Evolutionary conservation across 257 asterid genomes (phyloP).

Genomic region (Capsicum chinense): DNA sequence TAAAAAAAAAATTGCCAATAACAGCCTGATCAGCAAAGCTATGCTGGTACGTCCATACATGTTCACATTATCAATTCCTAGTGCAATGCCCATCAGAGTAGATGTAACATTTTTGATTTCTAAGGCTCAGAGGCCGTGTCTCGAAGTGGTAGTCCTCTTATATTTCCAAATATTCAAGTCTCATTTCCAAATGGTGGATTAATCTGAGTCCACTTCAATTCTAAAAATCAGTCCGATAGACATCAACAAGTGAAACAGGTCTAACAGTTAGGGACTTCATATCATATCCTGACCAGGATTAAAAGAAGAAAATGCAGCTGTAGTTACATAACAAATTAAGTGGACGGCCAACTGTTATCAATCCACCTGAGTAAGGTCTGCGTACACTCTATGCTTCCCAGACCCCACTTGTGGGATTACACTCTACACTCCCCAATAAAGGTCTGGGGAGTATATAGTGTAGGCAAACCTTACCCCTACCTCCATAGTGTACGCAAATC

Average conservation of each 20-base stretch:
- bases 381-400: no score
- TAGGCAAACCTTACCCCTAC: no score
- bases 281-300: neutral
- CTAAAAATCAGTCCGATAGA: neutral
- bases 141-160: neutral
- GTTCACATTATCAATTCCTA: neutral
- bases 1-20: neutral
- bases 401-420: no score
- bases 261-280: neutral
- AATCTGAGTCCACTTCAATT: neutral
- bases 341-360: neutral
- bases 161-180: slow-evolving; percentile 7
- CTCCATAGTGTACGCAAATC: no score
- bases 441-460: no score
- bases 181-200: slow-evolving; percentile 12
- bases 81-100: neutral
- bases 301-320: neutral
- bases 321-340: neutral
- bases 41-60: neutral
- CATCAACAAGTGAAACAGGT: neutral
- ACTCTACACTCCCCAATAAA: no score
- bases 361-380: neutral
- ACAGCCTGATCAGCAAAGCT: neutral
- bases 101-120: neutral
- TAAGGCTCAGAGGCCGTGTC: neutral